Evolutionary conservation across 192 early-diverging fungal species (phyloP).

Genomic region (Podila minutissima): DNA sequence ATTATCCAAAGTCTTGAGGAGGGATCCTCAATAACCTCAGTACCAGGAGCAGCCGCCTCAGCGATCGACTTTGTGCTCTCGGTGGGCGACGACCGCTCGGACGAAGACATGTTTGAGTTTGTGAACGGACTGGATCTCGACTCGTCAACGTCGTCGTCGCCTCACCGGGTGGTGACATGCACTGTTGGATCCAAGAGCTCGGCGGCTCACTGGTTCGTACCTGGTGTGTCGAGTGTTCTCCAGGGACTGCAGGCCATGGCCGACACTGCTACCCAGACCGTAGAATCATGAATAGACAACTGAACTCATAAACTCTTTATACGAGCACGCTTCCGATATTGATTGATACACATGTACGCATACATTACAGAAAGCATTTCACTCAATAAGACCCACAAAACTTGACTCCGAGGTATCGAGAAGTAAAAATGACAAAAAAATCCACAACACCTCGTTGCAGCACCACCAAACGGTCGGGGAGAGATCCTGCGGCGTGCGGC

Average conservation of each 20-base stretch:
- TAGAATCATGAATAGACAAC: no score
- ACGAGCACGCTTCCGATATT: no score
- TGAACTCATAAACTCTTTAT: no score
- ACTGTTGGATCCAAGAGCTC: slow-evolving; percentile 65
- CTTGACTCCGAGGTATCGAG: no score
- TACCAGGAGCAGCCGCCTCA: not conserved
- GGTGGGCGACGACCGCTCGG: slow-evolving; percentile 81
- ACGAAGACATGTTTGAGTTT: slow-evolving; percentile 85
- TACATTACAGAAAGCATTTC: no score
- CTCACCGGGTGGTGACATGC: slow-evolving; percentile 56
- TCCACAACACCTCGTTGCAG: no score
- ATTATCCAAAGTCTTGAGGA: slow-evolving; percentile 69
- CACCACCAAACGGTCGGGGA: no score
- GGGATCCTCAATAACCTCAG: not conserved
- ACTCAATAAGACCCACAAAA: no score
- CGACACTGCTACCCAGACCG: not conserved
- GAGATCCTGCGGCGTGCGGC: no score
- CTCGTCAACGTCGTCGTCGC: not conserved
- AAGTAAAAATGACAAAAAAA: no score
- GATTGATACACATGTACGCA: no score
- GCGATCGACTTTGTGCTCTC: slow-evolving; percentile 72
- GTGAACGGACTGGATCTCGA: slow-evolving; percentile 58
- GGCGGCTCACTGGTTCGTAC: slow-evolving; percentile 63
- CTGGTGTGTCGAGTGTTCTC: slow-evolving; percentile 51
- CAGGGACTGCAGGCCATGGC: slow-evolving; percentile 31